Evolutionary conservation across 2,329 filamentous ascomycete species (phyloP).

Genomic region (Cladorrhinum sp.): DNA sequence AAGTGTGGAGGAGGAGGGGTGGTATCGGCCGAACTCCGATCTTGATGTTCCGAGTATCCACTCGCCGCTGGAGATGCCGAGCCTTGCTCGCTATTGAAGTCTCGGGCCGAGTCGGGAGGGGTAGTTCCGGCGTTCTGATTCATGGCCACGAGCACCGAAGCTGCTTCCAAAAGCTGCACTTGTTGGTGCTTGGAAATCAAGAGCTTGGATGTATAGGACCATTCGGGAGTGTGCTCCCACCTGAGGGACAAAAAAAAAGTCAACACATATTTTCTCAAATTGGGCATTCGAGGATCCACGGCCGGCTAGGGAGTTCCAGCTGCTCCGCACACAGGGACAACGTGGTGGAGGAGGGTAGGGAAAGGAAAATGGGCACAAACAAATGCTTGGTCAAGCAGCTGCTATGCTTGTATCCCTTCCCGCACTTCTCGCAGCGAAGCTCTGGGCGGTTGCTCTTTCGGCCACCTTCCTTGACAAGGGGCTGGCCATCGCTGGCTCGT

Average conservation of each 20-base stretch:
- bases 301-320: constrained; percentile 15
- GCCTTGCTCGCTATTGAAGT: constrained; percentile 74
- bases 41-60: constrained; percentile 73
- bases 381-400: constrained; percentile 99
- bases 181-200: constrained; percentile 99
- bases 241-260: constrained; percentile 54
- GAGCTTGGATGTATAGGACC: constrained; percentile 94
- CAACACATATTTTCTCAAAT: constrained; percentile 35
- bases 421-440: constrained; percentile 94
- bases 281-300: constrained; percentile 15
- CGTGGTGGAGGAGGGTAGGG: constrained; percentile 46
- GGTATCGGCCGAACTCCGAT: constrained; percentile 84
- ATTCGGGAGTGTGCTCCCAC: constrained; percentile 99
- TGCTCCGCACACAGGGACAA: constrained; percentile 31
- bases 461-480: constrained; percentile 70
- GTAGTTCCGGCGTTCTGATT: constrained; percentile 57
- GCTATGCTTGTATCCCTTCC: constrained; percentile 99
- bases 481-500: constrained; percentile 82
- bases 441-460: constrained; percentile 77
- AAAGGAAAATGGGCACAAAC: constrained; percentile 67
- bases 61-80: constrained; percentile 80
- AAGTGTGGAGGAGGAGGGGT: constrained; percentile 82
- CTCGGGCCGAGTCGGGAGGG: constrained; percentile 63
- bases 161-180: constrained; percentile 93
- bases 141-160: constrained; percentile 94